Evolutionary conservation across 495 filamentous ascomycete genomes (phyloP), one percentile per base, ranked within the genome.

Genomic region (Penicillium nucicola): DNA sequence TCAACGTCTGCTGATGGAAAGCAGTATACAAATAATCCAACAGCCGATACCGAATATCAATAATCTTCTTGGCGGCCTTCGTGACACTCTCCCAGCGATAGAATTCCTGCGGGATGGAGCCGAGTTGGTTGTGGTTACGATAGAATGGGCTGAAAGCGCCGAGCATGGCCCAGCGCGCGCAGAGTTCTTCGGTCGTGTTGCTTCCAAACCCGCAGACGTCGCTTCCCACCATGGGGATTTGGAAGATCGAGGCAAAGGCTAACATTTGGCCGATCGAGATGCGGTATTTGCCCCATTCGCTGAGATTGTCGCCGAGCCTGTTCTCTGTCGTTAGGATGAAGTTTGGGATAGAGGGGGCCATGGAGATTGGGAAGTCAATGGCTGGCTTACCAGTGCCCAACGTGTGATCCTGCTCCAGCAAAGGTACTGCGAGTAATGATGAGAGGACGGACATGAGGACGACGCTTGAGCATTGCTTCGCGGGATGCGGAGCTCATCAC

Each of bases 341-440:
- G 25, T 36, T n/a, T n/a, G n/a, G n/a, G n/a, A 8, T 4, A 14
- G 2, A 14, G 17, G 4, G 9, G 1, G 4, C 5, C 10, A 12
- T n/a, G 19, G 13, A 4, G 18, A 2, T 11, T 19, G 8, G 5
- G 12, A 1, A 17, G 19, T 20, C 28, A 6, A 15, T 46, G 17
- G 5, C 12, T 22, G 20, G 5, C 62, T 53, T 60, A 72, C 90
- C 90, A 96, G 57, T 96, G 86, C 5, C 89, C 90, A 13, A 92
- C 89, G 22, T 86, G 77, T 35, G 74, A 65, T 7, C 90, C 90
- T 13, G 89, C 86, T 22, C 90, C 90, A 5, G 86, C 84, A 60
- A 91, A 96, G 2, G 89, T 95, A 50, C 81, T 86, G 17, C 90
- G 85, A 14, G 89, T 92, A 63, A 96, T 95, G 52, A 95, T 73